Conservation (phyloP, 2,329 filamentous ascomycete species). For the Trichoderma afroharzianum region DNA sequence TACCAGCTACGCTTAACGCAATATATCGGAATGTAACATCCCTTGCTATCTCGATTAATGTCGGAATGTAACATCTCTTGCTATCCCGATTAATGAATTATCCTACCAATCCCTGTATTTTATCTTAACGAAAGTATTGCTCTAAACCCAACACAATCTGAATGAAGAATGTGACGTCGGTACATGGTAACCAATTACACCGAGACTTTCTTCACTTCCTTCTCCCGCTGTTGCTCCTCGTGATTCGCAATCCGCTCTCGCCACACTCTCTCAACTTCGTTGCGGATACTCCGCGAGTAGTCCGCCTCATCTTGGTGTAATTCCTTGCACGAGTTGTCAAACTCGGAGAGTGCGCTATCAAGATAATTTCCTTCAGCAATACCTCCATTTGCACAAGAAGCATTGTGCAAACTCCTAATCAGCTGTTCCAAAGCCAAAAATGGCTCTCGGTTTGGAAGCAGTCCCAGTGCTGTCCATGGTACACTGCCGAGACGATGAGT, state of each 20-base stretch:
- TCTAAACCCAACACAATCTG: background rate
- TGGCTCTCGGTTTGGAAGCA: background rate
- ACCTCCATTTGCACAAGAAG: background rate
- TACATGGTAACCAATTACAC: background rate
- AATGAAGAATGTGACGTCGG: background rate
- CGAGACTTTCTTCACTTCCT: background rate
- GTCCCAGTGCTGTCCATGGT: background rate
- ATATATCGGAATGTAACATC: background rate
- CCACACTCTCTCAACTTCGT: background rate
- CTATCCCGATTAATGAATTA: background rate
- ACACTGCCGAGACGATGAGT: background rate
- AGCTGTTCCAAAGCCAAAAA: background rate
- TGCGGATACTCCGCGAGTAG: background rate
- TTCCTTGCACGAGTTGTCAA: background rate
- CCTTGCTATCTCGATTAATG: background rate
- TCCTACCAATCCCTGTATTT: background rate
- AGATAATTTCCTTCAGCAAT: background rate
- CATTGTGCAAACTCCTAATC: background rate
- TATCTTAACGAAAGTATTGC: background rate
- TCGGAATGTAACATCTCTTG: no score
- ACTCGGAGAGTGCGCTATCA: background rate
- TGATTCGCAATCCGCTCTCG: background rate
- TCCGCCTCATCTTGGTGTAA: background rate
- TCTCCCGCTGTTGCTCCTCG: background rate
- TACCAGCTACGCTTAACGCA: background rate